phyloP scores from a whole-genome alignment of 306 rosid species.

The Glycyrrhiza uralensis region DNA sequence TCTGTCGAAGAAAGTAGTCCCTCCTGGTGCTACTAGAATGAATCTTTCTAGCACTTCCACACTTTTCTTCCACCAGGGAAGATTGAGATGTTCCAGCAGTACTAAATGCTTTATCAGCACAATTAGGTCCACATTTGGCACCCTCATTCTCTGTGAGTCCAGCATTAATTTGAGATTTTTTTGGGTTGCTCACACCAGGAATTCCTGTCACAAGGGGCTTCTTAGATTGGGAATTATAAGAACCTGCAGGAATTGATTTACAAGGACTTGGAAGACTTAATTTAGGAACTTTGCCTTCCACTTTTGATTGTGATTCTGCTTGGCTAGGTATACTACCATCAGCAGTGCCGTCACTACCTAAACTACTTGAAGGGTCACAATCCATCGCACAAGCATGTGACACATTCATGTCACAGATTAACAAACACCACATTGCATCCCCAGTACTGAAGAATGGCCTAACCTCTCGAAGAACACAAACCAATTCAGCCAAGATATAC shows the following conservation, averaged over 20 bases:
- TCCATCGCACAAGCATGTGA: slow-evolving; percentile 90
- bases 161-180: slow-evolving; percentile 36
- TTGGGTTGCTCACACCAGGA: slow-evolving; percentile 33
- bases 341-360: slow-evolving; percentile 35
- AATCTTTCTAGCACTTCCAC: slow-evolving; percentile 51
- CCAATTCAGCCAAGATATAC: slow-evolving; percentile 74
- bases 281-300: slow-evolving; percentile 45
- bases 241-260: slow-evolving; percentile 41
- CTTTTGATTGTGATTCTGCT: slow-evolving; percentile 40
- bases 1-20: slow-evolving; percentile 75
- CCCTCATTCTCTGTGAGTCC: slow-evolving; percentile 43
- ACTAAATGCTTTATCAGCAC: slow-evolving; percentile 37
- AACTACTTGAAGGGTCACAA: slow-evolving; percentile 46
- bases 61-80: slow-evolving; percentile 49
- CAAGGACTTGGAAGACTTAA: slow-evolving; percentile 46
- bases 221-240: slow-evolving; percentile 51
- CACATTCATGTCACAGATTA: slow-evolving; percentile 73
- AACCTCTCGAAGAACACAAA: slow-evolving; percentile 77
- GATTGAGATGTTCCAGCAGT: slow-evolving; percentile 44
- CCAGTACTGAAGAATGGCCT: slow-evolving; percentile 81
- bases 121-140: slow-evolving; percentile 29
- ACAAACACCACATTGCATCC: slow-evolving; percentile 92
- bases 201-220: slow-evolving; percentile 32
- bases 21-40: slow-evolving; percentile 59
- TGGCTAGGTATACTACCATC: slow-evolving; percentile 32